phyloP scores from a whole-genome alignment of 2,329 filamentous ascomycete genomes.

The Westerdykella ornata region DNA sequence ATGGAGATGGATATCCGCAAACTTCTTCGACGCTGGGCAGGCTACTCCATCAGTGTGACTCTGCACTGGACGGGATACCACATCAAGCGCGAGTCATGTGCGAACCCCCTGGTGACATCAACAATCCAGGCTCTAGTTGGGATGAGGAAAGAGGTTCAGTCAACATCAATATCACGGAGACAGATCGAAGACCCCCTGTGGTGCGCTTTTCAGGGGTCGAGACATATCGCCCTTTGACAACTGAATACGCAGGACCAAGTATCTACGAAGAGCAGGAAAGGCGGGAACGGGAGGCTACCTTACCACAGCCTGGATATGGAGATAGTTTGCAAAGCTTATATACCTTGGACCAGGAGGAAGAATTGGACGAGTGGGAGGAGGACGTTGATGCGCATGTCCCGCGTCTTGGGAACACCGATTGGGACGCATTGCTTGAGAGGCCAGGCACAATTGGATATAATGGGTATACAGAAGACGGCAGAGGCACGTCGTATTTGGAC shows the following conservation, averaged over 20 bases:
- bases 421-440: too few species aligned
- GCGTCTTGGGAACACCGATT: too few species aligned
- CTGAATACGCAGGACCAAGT: slow-evolving; percentile 13
- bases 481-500: too few species aligned
- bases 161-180: too few species aligned
- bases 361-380: neutral
- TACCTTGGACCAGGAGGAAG: slow-evolving; percentile 2
- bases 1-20: slow-evolving; percentile 3
- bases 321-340: slow-evolving; percentile 1
- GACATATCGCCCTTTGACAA: slow-evolving; percentile 3
- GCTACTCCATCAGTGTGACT: slow-evolving; percentile 23
- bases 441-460: too few species aligned
- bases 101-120: too few species aligned
- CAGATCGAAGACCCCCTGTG: neutral
- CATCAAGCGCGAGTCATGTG: too few species aligned
- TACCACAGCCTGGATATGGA: slow-evolving; percentile 3
- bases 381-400: neutral
- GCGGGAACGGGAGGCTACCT: slow-evolving; percentile 2
- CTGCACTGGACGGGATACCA: slow-evolving; percentile 5
- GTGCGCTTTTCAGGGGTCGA: slow-evolving; percentile 9
- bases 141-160: too few species aligned
- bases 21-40: slow-evolving; percentile 20
- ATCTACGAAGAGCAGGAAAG: slow-evolving; percentile 18
- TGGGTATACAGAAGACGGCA: too few species aligned
- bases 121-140: too few species aligned